Percentiles rank a stretch among this genome's conserved stretches.
These are phyloP conservation scores for Calycina marina DNA, from an alignment of 2,329 filamentous ascomycete genomes.

Conservation along the genomic window DNA sequence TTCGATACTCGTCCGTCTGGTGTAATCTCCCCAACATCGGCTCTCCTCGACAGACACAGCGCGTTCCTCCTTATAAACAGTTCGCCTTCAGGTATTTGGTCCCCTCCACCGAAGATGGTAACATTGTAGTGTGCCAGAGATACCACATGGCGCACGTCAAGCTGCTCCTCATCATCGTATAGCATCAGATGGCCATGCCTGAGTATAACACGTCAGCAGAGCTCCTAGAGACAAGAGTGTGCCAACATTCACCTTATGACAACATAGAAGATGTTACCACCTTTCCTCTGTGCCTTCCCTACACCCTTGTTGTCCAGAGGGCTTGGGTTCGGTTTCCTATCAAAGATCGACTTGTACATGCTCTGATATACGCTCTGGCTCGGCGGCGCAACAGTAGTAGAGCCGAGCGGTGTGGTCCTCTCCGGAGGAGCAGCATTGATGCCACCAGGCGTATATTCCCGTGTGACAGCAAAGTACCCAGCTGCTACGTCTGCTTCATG, in stretches of 20 bases:
- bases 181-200: constrained; percentile 94
- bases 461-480: constrained; percentile 88
- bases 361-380: constrained; percentile 94
- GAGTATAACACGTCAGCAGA: constrained; percentile 7
- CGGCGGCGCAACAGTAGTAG: constrained; percentile 57
- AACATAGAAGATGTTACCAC: constrained; percentile 85
- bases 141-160: constrained; percentile 92
- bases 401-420: constrained; percentile 64
- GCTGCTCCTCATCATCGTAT: constrained; percentile 87
- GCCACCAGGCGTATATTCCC: constrained; percentile 82
- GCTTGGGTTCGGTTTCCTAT: constrained; percentile 45
- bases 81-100: constrained; percentile 74
- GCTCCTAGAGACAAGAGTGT: not conserved
- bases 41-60: constrained; percentile 60
- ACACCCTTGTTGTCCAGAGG: constrained; percentile 22
- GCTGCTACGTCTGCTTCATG: constrained; percentile 67
- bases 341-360: constrained; percentile 95
- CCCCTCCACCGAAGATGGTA: constrained; percentile 69
- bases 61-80: constrained; percentile 93
- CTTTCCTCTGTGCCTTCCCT: constrained; percentile 33
- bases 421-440: constrained; percentile 89
- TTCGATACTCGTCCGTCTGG: constrained; percentile 48
- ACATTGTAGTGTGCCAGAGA: constrained; percentile 80
- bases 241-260: constrained; percentile 57
- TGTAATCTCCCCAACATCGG: constrained; percentile 35